Base-by-base conservation (phyloP, 2,329 filamentous ascomycete species). In the Diaporthe citrichinensis region DNA sequence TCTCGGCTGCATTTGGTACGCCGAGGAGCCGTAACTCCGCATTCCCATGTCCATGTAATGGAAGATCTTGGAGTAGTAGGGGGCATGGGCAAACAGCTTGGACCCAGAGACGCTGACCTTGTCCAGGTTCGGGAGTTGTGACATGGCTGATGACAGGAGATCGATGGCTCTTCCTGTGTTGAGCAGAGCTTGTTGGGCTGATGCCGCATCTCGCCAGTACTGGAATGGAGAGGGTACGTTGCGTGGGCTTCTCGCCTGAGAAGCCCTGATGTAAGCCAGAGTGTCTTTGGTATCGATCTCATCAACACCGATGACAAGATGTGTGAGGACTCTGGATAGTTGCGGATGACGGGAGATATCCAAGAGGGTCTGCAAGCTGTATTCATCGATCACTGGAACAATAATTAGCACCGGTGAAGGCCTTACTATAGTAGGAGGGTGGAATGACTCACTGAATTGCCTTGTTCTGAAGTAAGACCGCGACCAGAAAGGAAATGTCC, bases 291-390 rank as follows among this genome's bases (percentile, higher is more conserved):
- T n/a, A 2, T 68, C 14, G 10, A 68, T 39, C 23, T 68, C 44
- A 9, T 68, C 62, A 10, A 25, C 28, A n/a, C 62, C 62, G 14
- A 68, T 68, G 23, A 68, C 14, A 2, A 68, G 62, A 25, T 68
- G 31, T 1, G 44, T 53, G 12, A 68, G 44, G 31, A 39, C 31
- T 17, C 0, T 1, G 14, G 44, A 51, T 1, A 68, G 44, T 23
- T 36, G 20, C 2, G 44, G 62, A 15, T 68, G 62, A 7, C 4
- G 31, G 14, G 62, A 51, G 20, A 68, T 68, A 6, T 68, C 31
- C 20, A 68, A 8, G 1, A 68, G 62, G 3, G 62, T 39, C 23
- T 51, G 28, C 5, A 68, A 46, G 23, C 62, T 68, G 20, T 68
- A 36, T 1, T 8, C 41, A 3, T 68, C 62, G 6, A 68, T 39